Percentiles rank a stretch among this genome's conserved stretches.
phyloP scores from a whole-genome alignment of 768 basidiomycete species.

The Paxillus ammoniavirescens region DNA sequence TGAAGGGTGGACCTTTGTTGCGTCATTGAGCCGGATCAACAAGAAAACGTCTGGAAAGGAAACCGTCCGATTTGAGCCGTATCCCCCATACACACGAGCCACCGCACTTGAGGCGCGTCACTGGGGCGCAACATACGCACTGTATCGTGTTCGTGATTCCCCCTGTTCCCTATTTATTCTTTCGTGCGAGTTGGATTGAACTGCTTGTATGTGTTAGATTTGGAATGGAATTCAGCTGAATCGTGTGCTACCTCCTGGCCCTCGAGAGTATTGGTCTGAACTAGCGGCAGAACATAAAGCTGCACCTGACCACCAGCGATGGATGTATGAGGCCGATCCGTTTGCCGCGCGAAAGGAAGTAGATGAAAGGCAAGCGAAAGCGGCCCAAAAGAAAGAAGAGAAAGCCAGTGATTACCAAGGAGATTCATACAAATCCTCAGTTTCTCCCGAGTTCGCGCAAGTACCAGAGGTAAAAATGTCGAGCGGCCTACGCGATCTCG shows the following conservation, averaged over 20 bases:
- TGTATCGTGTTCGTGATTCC: slow-evolving; percentile 72
- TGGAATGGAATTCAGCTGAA: slow-evolving; percentile 75
- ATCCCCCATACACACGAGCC: slow-evolving; percentile 63
- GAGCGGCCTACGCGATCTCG: slow-evolving; percentile 65
- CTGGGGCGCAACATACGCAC: slow-evolving; percentile 85
- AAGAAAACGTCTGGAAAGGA: slow-evolving; percentile 72
- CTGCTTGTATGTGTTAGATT: slow-evolving; percentile 45
- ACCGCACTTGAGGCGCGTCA: slow-evolving; percentile 85
- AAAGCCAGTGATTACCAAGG: slow-evolving; percentile 8
- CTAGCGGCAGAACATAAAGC: slow-evolving; percentile 68
- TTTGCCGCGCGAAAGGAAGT: slow-evolving; percentile 73
- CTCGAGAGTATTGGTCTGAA: slow-evolving; percentile 85
- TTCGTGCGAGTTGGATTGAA: slow-evolving; percentile 7
- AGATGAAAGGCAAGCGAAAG: slow-evolving; percentile 61
- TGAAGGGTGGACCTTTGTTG: slow-evolving; percentile 60
- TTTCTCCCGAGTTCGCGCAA: slow-evolving; percentile 41
- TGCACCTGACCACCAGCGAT: slow-evolving; percentile 66
- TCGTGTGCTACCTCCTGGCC: slow-evolving; percentile 75
- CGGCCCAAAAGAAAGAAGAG: slow-evolving; percentile 45
- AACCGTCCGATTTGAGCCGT: slow-evolving; percentile 68
- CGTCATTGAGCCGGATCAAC: slow-evolving; percentile 64
- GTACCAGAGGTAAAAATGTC: slow-evolving; percentile 86
- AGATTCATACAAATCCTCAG: slow-evolving; percentile 14
- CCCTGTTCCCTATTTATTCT: background rate
- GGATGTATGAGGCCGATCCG: slow-evolving; percentile 90